phyloP scores from a whole-genome alignment of 1,139 yeast species.

The Zhuliangozyma blackwelliae region DNA sequence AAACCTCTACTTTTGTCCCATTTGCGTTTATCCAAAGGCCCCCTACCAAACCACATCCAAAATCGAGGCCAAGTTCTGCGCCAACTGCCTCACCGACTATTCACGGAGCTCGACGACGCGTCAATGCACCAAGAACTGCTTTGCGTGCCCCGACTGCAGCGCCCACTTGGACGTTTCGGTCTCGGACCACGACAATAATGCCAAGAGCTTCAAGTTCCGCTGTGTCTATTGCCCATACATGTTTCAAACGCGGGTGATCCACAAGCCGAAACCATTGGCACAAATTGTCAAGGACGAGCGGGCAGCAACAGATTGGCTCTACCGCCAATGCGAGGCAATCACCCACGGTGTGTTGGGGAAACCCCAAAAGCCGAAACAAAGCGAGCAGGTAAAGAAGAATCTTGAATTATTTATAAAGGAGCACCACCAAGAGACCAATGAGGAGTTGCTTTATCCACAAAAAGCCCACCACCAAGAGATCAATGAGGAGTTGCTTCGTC shows the following conservation, averaged over 20 bases:
- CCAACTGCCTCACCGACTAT: constrained; percentile 35
- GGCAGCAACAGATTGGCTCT: constrained; percentile 7
- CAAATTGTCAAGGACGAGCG: constrained; percentile 22
- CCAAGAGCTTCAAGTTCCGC: constrained; percentile 31
- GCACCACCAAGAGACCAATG: not conserved
- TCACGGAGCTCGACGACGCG: constrained; percentile 8
- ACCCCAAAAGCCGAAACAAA: not conserved
- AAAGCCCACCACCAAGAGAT: not conserved
- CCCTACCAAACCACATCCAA: constrained; percentile 21
- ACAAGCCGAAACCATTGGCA: constrained; percentile 33
- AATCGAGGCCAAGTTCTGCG: constrained; percentile 30
- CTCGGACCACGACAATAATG: constrained; percentile 20
- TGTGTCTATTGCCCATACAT: constrained; percentile 30
- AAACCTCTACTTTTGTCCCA: constrained; percentile 35
- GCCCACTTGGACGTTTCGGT: constrained; percentile 24
- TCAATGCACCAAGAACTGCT: constrained; percentile 34
- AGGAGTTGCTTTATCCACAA: no score
- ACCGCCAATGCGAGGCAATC: constrained; percentile 8
- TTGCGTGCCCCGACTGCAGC: constrained; percentile 35
- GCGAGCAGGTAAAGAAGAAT: constrained; percentile 6
- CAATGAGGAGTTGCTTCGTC: no score
- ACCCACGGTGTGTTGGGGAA: constrained; percentile 5
- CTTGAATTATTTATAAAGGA: constrained; percentile 6
- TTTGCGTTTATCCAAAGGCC: constrained; percentile 31
- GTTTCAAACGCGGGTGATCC: constrained; percentile 25